Base-by-base conservation (phyloP, 768 basidiomycete species). In the Leccinum fibrillosum region DNA sequence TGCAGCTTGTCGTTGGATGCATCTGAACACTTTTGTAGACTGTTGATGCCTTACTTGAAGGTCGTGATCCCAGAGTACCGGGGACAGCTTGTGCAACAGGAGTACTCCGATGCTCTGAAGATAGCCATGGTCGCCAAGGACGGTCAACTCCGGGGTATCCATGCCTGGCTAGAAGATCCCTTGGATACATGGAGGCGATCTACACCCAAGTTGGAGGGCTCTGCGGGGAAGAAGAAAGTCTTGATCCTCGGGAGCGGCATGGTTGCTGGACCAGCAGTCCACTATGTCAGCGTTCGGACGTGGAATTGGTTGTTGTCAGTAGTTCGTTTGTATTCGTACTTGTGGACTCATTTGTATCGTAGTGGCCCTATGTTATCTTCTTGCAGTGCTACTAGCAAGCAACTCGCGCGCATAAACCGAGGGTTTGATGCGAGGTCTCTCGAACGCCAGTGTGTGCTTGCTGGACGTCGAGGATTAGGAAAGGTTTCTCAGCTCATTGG, bases 211-310 rank as follows among this genome's bases (percentile, higher is more conserved):
- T 19, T 28, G n/a, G 52, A 59, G 53, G 37, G 58, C 15, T 50
- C 51, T 2, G 32, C 52, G 54, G 74, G 57, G 63, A 85, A 82
- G 73, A 88, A 87, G 76, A 83, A 80, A 65, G 81, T 94, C 0
- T 71, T 98, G 34, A 77, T 97, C 66, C 79, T 98, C 3, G 95
- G 95, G 7, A 92, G 90, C 55, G 95, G 95, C n/a, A 92, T 97
- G 86, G 95, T 98, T 19, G 92, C 94, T 5, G 88, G 88, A 2
- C 95, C 95, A 15, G 90, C 91, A 0, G 86, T 93, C 3, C 83
- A 66, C 80, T 97, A 51, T 82, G 83, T 48, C 77, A 78, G 61
- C 75, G 85, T 55, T 63, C 67, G 0, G 88, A 92, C 62, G 74
- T 94, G 0, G 79, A 86, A 54, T 72, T 97, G 26, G 72, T 90